Base-by-base conservation (phyloP, 139 green algal genomes). In the Diplosphaera chodatii region DNA sequence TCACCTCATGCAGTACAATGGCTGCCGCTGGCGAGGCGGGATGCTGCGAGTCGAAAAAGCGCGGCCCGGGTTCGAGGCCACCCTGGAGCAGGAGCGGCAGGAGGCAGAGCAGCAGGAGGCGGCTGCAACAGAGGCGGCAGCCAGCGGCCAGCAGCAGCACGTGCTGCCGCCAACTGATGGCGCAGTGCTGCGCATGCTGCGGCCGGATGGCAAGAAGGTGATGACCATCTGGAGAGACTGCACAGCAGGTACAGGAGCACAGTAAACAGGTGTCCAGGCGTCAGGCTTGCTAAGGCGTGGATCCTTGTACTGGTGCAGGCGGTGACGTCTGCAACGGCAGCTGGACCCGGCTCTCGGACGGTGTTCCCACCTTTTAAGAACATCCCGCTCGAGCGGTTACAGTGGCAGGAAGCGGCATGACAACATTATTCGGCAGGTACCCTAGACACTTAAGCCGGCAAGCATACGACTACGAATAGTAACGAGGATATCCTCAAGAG, bases 1-100 rank as follows among this genome's bases (percentile, higher is more conserved):
- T n/a, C n/a, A n/a, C 32, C 28, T 48, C 31, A 15, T 41, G 67
- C 76, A 81, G 62, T 90, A 90, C 69, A 88, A 90, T 40, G 80
- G 85, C 64, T 82, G 76, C 70, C 79, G 80, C 63, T 90, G 81
- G 81, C 68, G 76, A 6, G 84, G 85, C 3, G 56, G 70, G 30
- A 68, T 80, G 59, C 77, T 90, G 32, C 77, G 67, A 3, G 80
- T 85, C 33, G 76, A 85, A 70, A 32, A 77, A 10, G 80, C 80
- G 10, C 73, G 72, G 69, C 80, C 80, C 23, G 30, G 71, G 6
- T 82, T 73, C 66, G 28, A 37, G 18, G 30, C 41, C 10, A 41
- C 33, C 2, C 76, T 85, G 66, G 32, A 74, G 29, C 40, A 68
- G 4, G 76, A 85, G 40, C 66, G 67, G 67, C 48, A 59, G 48